Evolutionary conservation across 306 rosid species (phyloP), one percentile per base, ranked within the genome.

Genomic region (Luffa acutangula): DNA sequence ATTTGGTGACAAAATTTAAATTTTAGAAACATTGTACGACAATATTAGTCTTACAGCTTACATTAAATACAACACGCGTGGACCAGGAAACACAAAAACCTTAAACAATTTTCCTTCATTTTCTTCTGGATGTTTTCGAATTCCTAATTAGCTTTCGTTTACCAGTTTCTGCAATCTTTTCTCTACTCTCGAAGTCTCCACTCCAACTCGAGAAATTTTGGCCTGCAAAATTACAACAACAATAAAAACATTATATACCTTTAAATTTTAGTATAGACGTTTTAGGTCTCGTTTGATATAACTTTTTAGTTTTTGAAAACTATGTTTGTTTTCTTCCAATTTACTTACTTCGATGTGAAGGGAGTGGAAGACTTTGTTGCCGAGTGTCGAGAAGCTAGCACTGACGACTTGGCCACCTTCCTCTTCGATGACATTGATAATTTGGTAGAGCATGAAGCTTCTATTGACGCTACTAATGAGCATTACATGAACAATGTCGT

Each of bases 371-470:
- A 88, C 49, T 33, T 86, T 93, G 37, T 87, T 80, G 0, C 86
- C 93, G 1, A 87, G 75, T 0, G 82, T 85, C 36, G 82, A 83
- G 65, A 82, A 83, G 77, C 83, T 89, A 18, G 90, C 89, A 17
- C 70, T 84, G 6, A 93, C 86, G 49, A 89, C 97, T 69, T 90
- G 86, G 6, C 92, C 93, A 25, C 93, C 96, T 87, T 93, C 93
- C 85, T 93, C 87, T 60, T 93, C 83, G 9, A 93, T 84, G 39
- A 91, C 79, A 64, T 77, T 64, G 15, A 91, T 88, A 1, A 91
- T 81, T 83, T 91, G 87, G 64, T 80, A 75, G 3, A 90, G 48
- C 93, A 85, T 86, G 86, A 91, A 85, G 78, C 76, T 87, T 84
- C 83, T 88, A 42, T 82, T 78, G 75, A 86, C 7, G 3, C 90